Base-by-base conservation (phyloP, 2,329 filamentous ascomycete species). In the Penicillium thymicola region DNA sequence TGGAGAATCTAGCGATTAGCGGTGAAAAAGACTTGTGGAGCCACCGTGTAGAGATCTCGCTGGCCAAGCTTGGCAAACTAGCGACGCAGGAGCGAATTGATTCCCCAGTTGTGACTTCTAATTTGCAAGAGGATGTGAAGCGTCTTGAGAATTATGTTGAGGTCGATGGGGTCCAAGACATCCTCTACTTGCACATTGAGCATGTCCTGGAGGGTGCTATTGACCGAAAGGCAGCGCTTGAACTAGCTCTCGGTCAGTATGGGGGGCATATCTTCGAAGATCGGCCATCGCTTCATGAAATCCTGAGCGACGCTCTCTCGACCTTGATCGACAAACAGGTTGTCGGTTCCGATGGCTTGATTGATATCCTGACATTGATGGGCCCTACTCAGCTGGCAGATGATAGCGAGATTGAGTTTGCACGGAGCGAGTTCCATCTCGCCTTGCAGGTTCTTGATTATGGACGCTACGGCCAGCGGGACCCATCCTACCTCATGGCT, bases 31-130 rank as follows among this genome's bases (percentile, higher is more conserved):
- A 92, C 65, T 76, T 94, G 4, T 97, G 93, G 93, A 91, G 86
- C 75, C 95, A 96, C 78, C 94, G 95, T 73, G 89, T 96, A 34
- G 89, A 97, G 74, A 79, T 97, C 27, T 96, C 91, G 58, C 81
- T 99, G 38, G 89, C 90, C 36, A 97, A 97, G 74, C 81, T 99
- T 45, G 84, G 87, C 16, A 81, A 86, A 52, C 75, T 97, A 62
- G 90, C 90, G 16, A 84, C 86, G 38, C 79, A 73, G 54, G 76
- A 79, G 57, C 68, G 68, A 41, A 62, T 42, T 2, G 52, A 34
- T 18, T 44, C 56, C 14, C 38, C 61, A 30, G 56, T 71, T 18
- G 30, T 37, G 56, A 63, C 70, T 48, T 68, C 75, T 53, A 67
- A 71, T 51, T 72, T 79, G 54, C 75, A 81, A 60, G 67, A 70